Evolutionary conservation across 495 filamentous ascomycete species (phyloP).

Genomic region (Lentithecium fluviatile): DNA sequence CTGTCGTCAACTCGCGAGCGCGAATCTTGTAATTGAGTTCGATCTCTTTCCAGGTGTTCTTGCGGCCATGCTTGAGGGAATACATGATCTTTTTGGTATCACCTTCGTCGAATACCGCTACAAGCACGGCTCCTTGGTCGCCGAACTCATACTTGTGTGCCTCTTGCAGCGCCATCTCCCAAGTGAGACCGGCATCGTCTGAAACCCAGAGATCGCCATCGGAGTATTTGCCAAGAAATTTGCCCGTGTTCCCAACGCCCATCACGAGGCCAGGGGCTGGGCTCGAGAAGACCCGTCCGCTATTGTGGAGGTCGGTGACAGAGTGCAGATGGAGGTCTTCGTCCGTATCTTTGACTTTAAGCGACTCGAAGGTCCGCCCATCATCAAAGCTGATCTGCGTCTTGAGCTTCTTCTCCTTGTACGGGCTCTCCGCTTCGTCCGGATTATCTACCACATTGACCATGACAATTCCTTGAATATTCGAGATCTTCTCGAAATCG

Average conservation of each 20-base stretch:
- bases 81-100: conserved; percentile 67
- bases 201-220: conserved; percentile 82
- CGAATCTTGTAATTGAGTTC: conserved; percentile 59
- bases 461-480: conserved; percentile 86
- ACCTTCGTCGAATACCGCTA: conserved; percentile 70
- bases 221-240: conserved; percentile 61
- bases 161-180: conserved; percentile 69
- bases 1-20: conserved; percentile 74
- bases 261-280: conserved; percentile 89
- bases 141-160: conserved; percentile 95
- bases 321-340: conserved; percentile 80
- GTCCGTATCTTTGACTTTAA: conserved; percentile 59
- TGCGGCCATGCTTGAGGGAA: conserved; percentile 81
- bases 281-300: conserved; percentile 88
- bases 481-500: conserved; percentile 88
- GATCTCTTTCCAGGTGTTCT: conserved; percentile 62
- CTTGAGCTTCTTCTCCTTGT: conserved; percentile 63
- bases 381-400: conserved; percentile 92
- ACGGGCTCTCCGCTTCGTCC: conserved; percentile 63
- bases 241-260: conserved; percentile 86
- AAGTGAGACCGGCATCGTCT: conserved; percentile 84
- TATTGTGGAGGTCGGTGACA: conserved; percentile 73
- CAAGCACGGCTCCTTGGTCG: conserved; percentile 80
- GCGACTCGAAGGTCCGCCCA: conserved; percentile 69
- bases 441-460: conserved; percentile 88